Conservation (phyloP, 108 stramenopile species). For the Skeletonema costatum region DNA sequence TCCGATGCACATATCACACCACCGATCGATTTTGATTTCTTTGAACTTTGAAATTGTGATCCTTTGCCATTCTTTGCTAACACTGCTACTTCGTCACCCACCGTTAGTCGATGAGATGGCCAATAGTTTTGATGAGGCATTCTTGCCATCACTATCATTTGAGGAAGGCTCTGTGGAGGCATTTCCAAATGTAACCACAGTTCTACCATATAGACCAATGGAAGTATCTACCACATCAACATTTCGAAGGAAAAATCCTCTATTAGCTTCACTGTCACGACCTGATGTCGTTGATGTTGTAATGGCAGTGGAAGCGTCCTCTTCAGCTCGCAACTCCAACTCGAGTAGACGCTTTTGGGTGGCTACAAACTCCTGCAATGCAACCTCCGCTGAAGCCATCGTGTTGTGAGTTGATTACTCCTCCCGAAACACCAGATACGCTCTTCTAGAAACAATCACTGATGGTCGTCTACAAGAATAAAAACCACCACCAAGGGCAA, state of each 20-base stretch:
- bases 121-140: constrained; percentile 27
- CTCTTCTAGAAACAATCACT: background rate
- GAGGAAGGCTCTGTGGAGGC: background rate
- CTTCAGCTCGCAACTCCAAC: constrained; percentile 62
- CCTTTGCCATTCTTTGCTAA: constrained; percentile 49
- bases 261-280: constrained; percentile 30
- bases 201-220: constrained; percentile 83
- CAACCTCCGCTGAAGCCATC: constrained; percentile 42
- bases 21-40: constrained; percentile 28
- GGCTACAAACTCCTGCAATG: constrained; percentile 64
- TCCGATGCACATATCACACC: constrained; percentile 76
- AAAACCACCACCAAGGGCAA: too few relatives aligned
- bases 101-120: constrained; percentile 81
- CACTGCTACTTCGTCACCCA: constrained; percentile 89
- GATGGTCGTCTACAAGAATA: too few relatives aligned
- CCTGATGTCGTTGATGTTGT: background rate
- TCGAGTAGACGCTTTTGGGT: constrained; percentile 70
- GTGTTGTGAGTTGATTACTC: background rate
- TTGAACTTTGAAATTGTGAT: constrained; percentile 10
- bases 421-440: background rate
- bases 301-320: constrained; percentile 8
- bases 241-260: constrained; percentile 49
- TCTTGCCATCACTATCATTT: background rate
- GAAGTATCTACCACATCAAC: constrained; percentile 63
- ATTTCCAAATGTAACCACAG: constrained; percentile 61